These are phyloP conservation scores for Mortierella sp. DNA, from an alignment of 371 early-diverging fungal genomes.

Conservation along the genomic window DNA sequence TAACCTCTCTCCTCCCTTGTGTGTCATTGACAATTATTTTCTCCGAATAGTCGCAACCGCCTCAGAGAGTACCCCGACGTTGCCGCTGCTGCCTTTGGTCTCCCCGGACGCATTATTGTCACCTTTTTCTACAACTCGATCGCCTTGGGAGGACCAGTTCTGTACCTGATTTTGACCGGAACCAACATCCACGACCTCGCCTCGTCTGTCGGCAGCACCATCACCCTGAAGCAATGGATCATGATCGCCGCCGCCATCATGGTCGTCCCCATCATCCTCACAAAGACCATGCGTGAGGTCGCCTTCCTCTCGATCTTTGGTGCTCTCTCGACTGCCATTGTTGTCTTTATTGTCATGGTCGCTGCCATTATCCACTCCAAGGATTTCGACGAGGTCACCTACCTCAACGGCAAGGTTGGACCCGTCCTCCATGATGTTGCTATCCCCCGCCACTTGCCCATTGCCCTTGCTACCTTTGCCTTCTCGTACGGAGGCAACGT, in stretches of 20 bases:
- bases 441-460: constrained; percentile 68
- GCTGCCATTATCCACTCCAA: constrained; percentile 57
- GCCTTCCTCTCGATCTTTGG: constrained; percentile 70
- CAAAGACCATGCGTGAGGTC: constrained; percentile 83
- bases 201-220: constrained; percentile 39
- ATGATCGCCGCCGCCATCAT: constrained; percentile 74
- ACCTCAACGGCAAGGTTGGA: constrained; percentile 2
- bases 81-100: constrained; percentile 78
- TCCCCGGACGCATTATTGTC: constrained; percentile 68
- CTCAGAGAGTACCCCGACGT: constrained; percentile 72
- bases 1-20: neutral
- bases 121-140: constrained; percentile 78
- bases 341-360: constrained; percentile 62
- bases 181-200: constrained; percentile 71
- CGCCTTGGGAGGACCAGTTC: constrained; percentile 78
- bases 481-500: constrained; percentile 87
- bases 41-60: constrained; percentile 57
- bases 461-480: constrained; percentile 75
- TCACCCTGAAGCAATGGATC: constrained; percentile 68
- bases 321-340: constrained; percentile 67
- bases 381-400: constrained; percentile 20
- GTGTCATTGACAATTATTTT: neutral
- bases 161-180: constrained; percentile 84
- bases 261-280: constrained; percentile 77
- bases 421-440: constrained; percentile 60